Conservation (phyloP, 805 yeast genomes). For the Priceomyces melissophilus region DNA sequence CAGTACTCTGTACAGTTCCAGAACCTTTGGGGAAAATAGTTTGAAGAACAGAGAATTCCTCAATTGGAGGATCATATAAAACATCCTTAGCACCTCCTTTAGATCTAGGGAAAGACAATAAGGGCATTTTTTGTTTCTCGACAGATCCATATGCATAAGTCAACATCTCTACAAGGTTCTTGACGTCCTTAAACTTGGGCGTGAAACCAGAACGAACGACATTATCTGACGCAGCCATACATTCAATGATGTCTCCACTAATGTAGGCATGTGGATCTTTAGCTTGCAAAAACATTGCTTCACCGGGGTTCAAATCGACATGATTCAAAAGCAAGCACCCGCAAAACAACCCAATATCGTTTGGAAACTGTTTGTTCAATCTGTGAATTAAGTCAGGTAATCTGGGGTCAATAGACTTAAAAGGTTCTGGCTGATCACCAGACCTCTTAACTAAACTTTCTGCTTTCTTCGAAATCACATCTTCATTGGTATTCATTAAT, state of each 20-base stretch:
- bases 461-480: slow-evolving; percentile 53
- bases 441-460: slow-evolving; percentile 67
- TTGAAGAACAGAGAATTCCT: slow-evolving; percentile 91
- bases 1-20: slow-evolving; percentile 47
- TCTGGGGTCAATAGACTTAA: slow-evolving; percentile 43
- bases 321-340: slow-evolving; percentile 93
- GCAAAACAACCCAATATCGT: slow-evolving; percentile 92
- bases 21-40: slow-evolving; percentile 53
- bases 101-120: slow-evolving; percentile 54
- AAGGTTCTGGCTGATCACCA: slow-evolving; percentile 51
- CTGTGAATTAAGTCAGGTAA: slow-evolving; percentile 74
- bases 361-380: slow-evolving; percentile 83
- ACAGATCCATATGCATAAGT: slow-evolving; percentile 88
- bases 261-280: slow-evolving; percentile 98
- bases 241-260: slow-evolving; percentile 95
- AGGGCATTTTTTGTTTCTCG: slow-evolving; percentile 87
- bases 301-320: slow-evolving; percentile 77
- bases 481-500: slow-evolving; percentile 80
- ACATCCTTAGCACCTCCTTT: slow-evolving; percentile 63
- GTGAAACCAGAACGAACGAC: slow-evolving; percentile 99
- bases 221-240: slow-evolving; percentile 99
- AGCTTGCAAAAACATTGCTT: slow-evolving; percentile 95
- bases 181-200: slow-evolving; percentile 97
- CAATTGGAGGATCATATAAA: slow-evolving; percentile 93
- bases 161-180: slow-evolving; percentile 83